Base-by-base conservation (phyloP, 2,329 filamentous ascomycete genomes). In the Diplodia sapinea region DNA sequence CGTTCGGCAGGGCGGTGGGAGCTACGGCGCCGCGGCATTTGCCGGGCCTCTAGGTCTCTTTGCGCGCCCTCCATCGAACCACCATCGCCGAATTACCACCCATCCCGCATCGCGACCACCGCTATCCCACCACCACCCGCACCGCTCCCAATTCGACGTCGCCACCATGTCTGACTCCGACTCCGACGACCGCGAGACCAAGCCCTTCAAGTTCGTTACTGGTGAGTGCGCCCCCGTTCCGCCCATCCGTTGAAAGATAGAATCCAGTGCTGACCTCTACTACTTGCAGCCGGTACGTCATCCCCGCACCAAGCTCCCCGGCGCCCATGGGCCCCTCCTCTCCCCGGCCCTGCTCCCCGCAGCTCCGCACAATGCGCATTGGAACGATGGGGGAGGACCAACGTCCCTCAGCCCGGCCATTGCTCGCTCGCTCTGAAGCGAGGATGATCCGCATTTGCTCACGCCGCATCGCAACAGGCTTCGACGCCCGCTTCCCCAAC, bases 191-290 rank as follows among this genome's bases (percentile, higher is more conserved):
- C 86, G 88, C 79, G 91, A 96, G 82, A 97, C 94, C 85, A 99
- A 97, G 90, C 96, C 96, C 83, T 99, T 99, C 91, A 99, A 99
- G 91, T 98, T 98, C 86, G 95, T 98, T 79, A 98, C 94, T 85
- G 94, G 94, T 97, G 88, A 82, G 92, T 82, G 56, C 69, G 67
- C 67, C 63, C 68, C 57, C 29, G 56, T 49, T 33, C 70, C 69
- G 69, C 65, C 43, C 68, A 68, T 57, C 70, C 74, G 74, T 69
- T 75, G 73, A 71, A 70, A 68, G 73, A 72, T 71, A 20, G 66
- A 54, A 70, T 70, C 73, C 75, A 78, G 75, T 76, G 79, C 82
- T 84, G 79, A 84, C 75, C 66, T 62, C 72, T 26, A 26, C 59
- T 33, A 29, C 57, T 55, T 69, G 68, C 72, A 85, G 83, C 83